Percentiles rank a stretch among this genome's conserved stretches.
phyloP scores from a whole-genome alignment of 2,329 filamentous ascomycete genomes.

The Ploettnerulaceae sp. region DNA sequence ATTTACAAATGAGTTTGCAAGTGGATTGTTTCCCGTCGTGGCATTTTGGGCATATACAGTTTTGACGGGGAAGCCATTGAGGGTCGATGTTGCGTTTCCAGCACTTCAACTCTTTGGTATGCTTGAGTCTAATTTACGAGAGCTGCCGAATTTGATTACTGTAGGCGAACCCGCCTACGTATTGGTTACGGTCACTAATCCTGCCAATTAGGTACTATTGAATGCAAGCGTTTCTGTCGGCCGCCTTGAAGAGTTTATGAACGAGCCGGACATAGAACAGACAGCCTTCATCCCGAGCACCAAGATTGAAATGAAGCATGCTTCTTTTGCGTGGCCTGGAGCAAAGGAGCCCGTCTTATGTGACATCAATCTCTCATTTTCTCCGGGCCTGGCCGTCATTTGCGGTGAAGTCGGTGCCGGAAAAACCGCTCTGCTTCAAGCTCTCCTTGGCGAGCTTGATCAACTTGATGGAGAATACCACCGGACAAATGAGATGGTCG shows the following conservation, averaged over 20 bases:
- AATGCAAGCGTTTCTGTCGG: slow-evolving; percentile 80
- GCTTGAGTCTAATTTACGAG: slow-evolving; percentile 67
- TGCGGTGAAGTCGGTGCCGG: slow-evolving; percentile 60
- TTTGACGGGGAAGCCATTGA: slow-evolving; percentile 60
- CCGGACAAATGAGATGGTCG: slow-evolving; percentile 51
- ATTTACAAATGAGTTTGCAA: slow-evolving; percentile 66
- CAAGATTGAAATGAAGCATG: slow-evolving; percentile 50
- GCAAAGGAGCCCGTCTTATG: slow-evolving; percentile 50
- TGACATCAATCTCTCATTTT: slow-evolving; percentile 50
- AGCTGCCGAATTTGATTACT: slow-evolving; percentile 71
- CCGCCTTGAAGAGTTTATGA: slow-evolving; percentile 82
- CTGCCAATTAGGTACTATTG: slow-evolving; percentile 43
- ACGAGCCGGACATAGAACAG: slow-evolving; percentile 70
- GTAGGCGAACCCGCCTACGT: slow-evolving; percentile 37
- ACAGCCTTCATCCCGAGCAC: slow-evolving; percentile 21
- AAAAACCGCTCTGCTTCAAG: slow-evolving; percentile 45
- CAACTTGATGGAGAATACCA: slow-evolving; percentile 35
- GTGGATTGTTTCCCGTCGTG: slow-evolving; percentile 71
- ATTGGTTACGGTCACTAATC: background rate
- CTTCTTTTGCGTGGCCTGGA: slow-evolving; percentile 78
- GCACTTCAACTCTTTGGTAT: slow-evolving; percentile 76
- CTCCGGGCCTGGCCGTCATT: slow-evolving; percentile 53
- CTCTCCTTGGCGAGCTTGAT: slow-evolving; percentile 33
- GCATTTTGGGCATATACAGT: slow-evolving; percentile 79
- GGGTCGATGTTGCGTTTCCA: slow-evolving; percentile 80